Conservation (phyloP, 1,139 yeast species). For the Taiozyma sp. region DNA sequence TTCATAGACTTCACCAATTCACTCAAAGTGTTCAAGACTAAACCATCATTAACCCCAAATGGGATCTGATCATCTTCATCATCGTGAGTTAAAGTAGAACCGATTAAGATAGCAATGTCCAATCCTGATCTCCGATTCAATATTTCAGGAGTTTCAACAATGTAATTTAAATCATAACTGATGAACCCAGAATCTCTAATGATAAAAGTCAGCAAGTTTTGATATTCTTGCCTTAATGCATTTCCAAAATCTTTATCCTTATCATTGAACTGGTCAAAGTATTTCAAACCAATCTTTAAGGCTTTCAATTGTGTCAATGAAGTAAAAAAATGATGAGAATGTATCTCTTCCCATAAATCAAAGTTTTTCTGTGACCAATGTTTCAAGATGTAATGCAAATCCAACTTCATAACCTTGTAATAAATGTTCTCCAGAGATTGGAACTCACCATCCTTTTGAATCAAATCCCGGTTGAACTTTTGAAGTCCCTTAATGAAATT, state of each 20-base stretch:
- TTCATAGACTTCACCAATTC: constrained; percentile 64
- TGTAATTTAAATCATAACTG: constrained; percentile 40
- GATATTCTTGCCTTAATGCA: constrained; percentile 10
- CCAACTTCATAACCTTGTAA: constrained; percentile 55
- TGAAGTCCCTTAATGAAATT: constrained; percentile 46
- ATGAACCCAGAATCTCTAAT: constrained; percentile 41
- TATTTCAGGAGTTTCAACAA: constrained; percentile 63
- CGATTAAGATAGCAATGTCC: constrained; percentile 76
- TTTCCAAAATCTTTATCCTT: constrained; percentile 22
- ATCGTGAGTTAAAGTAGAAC: constrained; percentile 59
- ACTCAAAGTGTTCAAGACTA: constrained; percentile 52
- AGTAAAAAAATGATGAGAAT: constrained; percentile 74
- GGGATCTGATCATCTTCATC: constrained; percentile 41
- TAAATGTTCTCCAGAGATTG: constrained; percentile 32
- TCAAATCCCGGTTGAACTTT: constrained; percentile 27
- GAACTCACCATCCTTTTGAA: constrained; percentile 17
- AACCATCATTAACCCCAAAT: constrained; percentile 50
- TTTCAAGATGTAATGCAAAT: constrained; percentile 56
- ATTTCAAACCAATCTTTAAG: constrained; percentile 47
- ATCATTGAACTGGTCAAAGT: constrained; percentile 36
- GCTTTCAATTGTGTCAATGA: constrained; percentile 70
- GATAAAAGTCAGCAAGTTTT: constrained; percentile 24
- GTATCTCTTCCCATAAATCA: constrained; percentile 92
- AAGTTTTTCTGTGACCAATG: constrained; percentile 66
- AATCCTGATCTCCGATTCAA: constrained; percentile 57